Evolutionary conservation across 371 early-diverging fungal genomes (phyloP).

Genomic region (Mortierella sp.): DNA sequence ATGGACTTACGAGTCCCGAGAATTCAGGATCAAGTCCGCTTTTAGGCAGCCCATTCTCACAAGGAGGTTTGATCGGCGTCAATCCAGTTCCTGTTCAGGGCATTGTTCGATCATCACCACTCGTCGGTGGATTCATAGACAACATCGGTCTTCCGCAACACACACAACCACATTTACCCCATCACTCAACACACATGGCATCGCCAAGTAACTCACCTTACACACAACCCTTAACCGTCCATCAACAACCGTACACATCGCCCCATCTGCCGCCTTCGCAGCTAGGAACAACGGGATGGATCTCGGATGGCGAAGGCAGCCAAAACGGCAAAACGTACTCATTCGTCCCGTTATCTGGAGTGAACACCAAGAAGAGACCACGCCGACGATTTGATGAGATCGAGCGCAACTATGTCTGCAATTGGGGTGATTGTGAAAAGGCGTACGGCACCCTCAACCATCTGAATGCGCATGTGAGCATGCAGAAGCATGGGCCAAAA

Average conservation of each 20-base stretch:
- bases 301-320: constrained; percentile 9
- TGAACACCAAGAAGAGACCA: constrained; percentile 75
- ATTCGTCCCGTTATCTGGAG: constrained; percentile 71
- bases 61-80: constrained; percentile 25
- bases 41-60: constrained; percentile 37
- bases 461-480: constrained; percentile 76
- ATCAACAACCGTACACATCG: constrained; percentile 13
- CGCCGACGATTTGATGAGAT: constrained; percentile 77
- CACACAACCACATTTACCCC: not conserved
- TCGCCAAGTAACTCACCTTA: constrained; percentile 20
- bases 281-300: not conserved
- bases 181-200: constrained; percentile 15
- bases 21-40: constrained; percentile 47
- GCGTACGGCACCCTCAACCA: constrained; percentile 80
- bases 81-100: constrained; percentile 22
- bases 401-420: constrained; percentile 75
- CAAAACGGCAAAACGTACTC: constrained; percentile 61
- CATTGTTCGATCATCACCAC: constrained; percentile 38
- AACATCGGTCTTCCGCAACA: constrained; percentile 31
- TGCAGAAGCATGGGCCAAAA: constrained; percentile 75
- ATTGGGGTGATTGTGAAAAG: constrained; percentile 69
- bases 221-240: not conserved
- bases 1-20: constrained; percentile 31
- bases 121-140: constrained; percentile 40
- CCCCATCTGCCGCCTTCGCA: constrained; percentile 17